Percentiles rank a stretch among this genome's conserved stretches.
Evolutionary conservation across 441 rosid genomes (phyloP).

Genomic region (Gossypium trilobum): DNA sequence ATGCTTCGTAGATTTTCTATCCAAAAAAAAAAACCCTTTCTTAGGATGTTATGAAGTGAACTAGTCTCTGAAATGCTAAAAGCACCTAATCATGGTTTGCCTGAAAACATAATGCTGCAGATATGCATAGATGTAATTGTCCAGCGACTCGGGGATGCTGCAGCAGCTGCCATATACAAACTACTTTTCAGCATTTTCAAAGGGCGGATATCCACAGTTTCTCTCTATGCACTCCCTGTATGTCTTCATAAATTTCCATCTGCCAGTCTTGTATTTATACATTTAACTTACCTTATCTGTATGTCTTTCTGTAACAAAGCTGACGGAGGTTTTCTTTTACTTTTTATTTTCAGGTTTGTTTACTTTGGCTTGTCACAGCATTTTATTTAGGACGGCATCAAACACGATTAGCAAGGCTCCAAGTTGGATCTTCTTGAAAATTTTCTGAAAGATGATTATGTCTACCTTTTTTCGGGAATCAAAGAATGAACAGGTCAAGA

Average conservation of each 20-base stretch:
- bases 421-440: slow-evolving; percentile 27
- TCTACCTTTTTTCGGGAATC: not conserved
- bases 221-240: slow-evolving; percentile 80
- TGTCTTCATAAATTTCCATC: not conserved
- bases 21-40: not conserved
- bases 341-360: slow-evolving; percentile 40
- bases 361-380: slow-evolving; percentile 66
- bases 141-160: slow-evolving; percentile 91
- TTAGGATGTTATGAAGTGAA: not conserved
- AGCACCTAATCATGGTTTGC: slow-evolving; percentile 1
- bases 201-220: slow-evolving; percentile 55
- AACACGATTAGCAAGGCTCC: slow-evolving; percentile 56
- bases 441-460: not conserved
- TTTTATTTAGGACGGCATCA: slow-evolving; percentile 68
- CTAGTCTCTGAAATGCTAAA: slow-evolving; percentile 4
- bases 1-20: not conserved
- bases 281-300: not conserved
- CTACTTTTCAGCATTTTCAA: slow-evolving; percentile 57
- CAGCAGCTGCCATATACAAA: slow-evolving; percentile 84
- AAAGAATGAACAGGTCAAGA: not conserved
- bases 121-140: slow-evolving; percentile 84
- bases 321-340: not conserved
- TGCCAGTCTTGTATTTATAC: not conserved
- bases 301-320: not conserved
- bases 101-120: slow-evolving; percentile 32